These are phyloP conservation scores for Cylindrodendrum hubeiense DNA, from an alignment of 2,329 filamentous ascomycete genomes.

Conservation along the genomic window DNA sequence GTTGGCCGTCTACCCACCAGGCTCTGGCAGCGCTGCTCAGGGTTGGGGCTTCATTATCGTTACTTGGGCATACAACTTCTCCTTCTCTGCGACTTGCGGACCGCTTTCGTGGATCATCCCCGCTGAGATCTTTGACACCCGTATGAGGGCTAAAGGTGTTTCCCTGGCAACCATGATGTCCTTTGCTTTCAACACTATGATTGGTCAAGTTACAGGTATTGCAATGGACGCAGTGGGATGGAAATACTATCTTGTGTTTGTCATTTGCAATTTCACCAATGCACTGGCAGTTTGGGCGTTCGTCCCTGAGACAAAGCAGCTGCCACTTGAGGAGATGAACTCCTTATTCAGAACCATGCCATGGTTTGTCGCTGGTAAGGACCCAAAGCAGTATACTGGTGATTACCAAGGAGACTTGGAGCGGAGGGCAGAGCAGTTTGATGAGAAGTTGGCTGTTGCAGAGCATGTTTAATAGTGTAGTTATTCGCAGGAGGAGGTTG, in stretches of 20 bases:
- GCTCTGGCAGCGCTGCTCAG: constrained; percentile 58
- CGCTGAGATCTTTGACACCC: constrained; percentile 81
- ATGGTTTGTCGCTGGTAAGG: constrained; percentile 69
- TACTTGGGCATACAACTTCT: constrained; percentile 86
- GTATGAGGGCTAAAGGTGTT: constrained; percentile 79
- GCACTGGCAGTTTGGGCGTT: constrained; percentile 69
- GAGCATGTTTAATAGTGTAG: no score
- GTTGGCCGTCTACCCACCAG: constrained; percentile 68
- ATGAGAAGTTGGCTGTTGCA: constrained; percentile 35
- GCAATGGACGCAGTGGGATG: constrained; percentile 58
- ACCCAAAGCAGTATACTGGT: constrained; percentile 53
- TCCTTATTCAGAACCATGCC: constrained; percentile 73
- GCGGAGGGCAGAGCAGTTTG: constrained; percentile 67
- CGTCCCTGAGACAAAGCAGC: constrained; percentile 73
- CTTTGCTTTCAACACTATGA: constrained; percentile 84
- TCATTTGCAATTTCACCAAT: constrained; percentile 68
- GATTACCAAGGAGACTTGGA: constrained; percentile 62
- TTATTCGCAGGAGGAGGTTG: no score
- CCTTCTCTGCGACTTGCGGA: constrained; percentile 77
- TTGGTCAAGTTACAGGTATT: constrained; percentile 72
- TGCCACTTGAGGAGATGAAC: constrained; percentile 76
- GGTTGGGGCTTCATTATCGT: constrained; percentile 77
- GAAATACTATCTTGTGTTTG: constrained; percentile 58
- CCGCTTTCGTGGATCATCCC: constrained; percentile 71
- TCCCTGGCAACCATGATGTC: constrained; percentile 78